Conservation (phyloP, 495 filamentous ascomycete species). For the Darksidea phi region DNA sequence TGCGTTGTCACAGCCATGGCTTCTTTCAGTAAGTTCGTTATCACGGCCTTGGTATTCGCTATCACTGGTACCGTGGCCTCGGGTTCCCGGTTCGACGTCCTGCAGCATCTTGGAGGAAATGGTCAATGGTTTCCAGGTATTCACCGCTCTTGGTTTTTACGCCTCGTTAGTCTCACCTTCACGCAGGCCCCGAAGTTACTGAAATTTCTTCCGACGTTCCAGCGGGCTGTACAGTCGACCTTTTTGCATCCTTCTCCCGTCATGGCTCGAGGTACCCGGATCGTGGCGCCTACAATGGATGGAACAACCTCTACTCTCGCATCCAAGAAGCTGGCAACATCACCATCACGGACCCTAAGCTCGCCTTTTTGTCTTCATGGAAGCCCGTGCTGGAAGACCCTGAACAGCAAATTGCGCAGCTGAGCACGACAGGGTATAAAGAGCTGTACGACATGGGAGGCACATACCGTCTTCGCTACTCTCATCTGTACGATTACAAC, state of each 20-base stretch:
- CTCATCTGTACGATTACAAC: slow-evolving; percentile 56
- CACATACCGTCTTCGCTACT: slow-evolving; percentile 46
- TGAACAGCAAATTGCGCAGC: slow-evolving; percentile 49
- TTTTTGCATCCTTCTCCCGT: slow-evolving; percentile 54
- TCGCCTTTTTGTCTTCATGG: slow-evolving; percentile 54
- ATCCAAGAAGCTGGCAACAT: slow-evolving; percentile 49
- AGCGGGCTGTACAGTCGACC: slow-evolving; percentile 53
- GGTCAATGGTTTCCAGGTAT: slow-evolving; percentile 51
- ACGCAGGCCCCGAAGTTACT: slow-evolving; percentile 54
- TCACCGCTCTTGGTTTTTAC: background rate
- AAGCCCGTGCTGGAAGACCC: slow-evolving; percentile 52
- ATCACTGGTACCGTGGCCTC: background rate
- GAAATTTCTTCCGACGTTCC: slow-evolving; percentile 51
- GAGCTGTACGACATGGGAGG: slow-evolving; percentile 50
- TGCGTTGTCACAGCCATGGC: too few relatives aligned
- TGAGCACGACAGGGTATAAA: slow-evolving; percentile 56
- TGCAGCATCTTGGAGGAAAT: slow-evolving; percentile 54
- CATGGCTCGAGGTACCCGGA: slow-evolving; percentile 61
- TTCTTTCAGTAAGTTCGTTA: too few relatives aligned
- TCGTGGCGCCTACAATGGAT: slow-evolving; percentile 53
- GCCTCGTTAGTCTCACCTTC: background rate
- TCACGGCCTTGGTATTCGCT: too few relatives aligned
- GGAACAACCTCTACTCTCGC: slow-evolving; percentile 48
- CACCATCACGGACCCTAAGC: slow-evolving; percentile 45
- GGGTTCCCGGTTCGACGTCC: slow-evolving; percentile 39